Evolutionary conservation across 805 yeast genomes (phyloP).

Genomic region (Schwanniomyces pseudopolymorphus): DNA sequence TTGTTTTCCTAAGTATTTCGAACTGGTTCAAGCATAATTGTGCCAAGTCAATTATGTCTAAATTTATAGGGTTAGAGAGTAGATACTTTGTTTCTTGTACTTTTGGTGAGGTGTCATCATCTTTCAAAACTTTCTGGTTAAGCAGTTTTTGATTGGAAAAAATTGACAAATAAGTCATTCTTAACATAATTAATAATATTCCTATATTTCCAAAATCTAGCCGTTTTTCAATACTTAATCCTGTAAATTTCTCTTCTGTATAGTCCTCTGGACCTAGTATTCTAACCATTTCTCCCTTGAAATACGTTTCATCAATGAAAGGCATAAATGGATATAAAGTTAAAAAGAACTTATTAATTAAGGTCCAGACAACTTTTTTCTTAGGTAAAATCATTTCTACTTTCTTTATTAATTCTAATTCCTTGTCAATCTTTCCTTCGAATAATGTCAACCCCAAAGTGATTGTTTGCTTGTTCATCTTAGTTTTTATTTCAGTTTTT

Average conservation of each 20-base stretch:
- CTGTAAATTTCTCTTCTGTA: constrained; percentile 17
- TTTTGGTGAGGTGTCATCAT: constrained; percentile 18
- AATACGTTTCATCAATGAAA: constrained; percentile 57
- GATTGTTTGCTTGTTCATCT: constrained; percentile 28
- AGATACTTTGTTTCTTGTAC: constrained; percentile 26
- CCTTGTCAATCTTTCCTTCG: constrained; percentile 31
- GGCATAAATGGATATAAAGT: constrained; percentile 66
- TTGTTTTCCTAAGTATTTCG: constrained; percentile 35
- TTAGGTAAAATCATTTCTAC: constrained; percentile 50
- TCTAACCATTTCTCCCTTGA: constrained; percentile 40
- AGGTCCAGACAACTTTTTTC: constrained; percentile 52
- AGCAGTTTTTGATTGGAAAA: constrained; percentile 33
- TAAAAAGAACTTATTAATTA: constrained; percentile 59
- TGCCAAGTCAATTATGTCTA: constrained; percentile 31
- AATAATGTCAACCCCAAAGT: constrained; percentile 33
- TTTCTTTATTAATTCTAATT: constrained; percentile 40
- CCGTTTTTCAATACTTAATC: constrained; percentile 27
- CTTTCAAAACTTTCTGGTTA: constrained; percentile 28
- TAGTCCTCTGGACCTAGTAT: constrained; percentile 43
- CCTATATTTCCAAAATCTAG: constrained; percentile 38
- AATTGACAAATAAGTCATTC: constrained; percentile 36
- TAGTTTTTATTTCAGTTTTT: constrained; percentile 7
- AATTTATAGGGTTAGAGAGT: constrained; percentile 29
- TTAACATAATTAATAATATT: constrained; percentile 29
- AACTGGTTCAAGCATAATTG: constrained; percentile 37